Percentiles rank a stretch among this genome's conserved stretches.
phyloP scores from a whole-genome alignment of 2,329 filamentous ascomycete genomes.

The Exophiala dermatitidis region DNA sequence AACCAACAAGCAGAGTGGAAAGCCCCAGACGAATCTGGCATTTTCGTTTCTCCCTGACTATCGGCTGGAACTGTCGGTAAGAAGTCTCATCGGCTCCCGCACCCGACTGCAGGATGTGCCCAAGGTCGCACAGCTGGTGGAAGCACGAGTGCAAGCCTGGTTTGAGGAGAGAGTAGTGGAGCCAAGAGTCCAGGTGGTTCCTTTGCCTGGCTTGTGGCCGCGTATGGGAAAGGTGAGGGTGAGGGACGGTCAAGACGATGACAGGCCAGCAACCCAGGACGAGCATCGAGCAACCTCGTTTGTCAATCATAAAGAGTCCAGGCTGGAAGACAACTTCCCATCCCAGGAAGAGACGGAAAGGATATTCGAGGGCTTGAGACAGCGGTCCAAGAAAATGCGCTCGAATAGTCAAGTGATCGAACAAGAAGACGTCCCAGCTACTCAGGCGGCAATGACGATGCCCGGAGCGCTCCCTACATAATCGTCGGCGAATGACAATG shows the following conservation, averaged over 20 bases:
- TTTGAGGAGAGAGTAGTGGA: constrained; percentile 61
- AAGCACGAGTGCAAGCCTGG: constrained; percentile 58
- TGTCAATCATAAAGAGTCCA: constrained; percentile 10
- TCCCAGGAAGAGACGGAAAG: constrained; percentile 26
- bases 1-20: constrained; percentile 36
- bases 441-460: constrained; percentile 15
- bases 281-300: constrained; percentile 16
- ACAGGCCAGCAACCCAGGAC: constrained; percentile 22
- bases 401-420: constrained; percentile 22
- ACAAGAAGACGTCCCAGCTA: constrained; percentile 14
- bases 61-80: constrained; percentile 57
- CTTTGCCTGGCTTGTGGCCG: constrained; percentile 56
- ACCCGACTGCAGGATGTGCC: constrained; percentile 58
- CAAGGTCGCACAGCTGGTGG: constrained; percentile 59
- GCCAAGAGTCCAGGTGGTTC: constrained; percentile 58
- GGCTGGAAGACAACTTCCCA: constrained; percentile 26
- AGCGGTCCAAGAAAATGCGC: constrained; percentile 13
- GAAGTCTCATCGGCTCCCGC: constrained; percentile 56
- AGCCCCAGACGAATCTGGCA: constrained; percentile 74
- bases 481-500: background rate
- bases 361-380: constrained; percentile 21
- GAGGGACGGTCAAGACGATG: constrained; percentile 34
- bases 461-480: constrained; percentile 19
- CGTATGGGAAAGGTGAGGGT: constrained; percentile 47
- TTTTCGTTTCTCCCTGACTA: constrained; percentile 75